Percentiles rank a stretch among this genome's conserved stretches.
phyloP scores from a whole-genome alignment of 2,329 filamentous ascomycete genomes.

The Ophiostoma sp. region DNA sequence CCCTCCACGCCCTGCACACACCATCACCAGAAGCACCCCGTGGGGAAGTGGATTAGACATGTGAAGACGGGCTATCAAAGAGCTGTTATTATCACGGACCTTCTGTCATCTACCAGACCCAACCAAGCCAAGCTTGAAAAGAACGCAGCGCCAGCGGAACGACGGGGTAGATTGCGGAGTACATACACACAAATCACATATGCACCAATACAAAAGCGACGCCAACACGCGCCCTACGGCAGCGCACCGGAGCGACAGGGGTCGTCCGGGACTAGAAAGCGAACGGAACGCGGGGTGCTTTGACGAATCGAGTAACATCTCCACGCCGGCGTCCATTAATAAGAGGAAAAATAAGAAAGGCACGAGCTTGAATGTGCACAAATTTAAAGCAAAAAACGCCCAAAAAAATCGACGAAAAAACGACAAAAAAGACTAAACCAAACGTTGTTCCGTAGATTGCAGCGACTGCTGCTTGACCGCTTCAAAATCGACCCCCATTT shows the following conservation, averaged over 20 bases:
- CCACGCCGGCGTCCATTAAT: not conserved
- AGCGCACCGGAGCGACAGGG: not conserved
- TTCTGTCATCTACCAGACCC: not conserved
- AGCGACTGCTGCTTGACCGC: not conserved
- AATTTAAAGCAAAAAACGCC: not conserved
- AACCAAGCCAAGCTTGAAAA: not conserved
- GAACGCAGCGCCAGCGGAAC: not conserved
- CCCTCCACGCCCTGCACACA: not conserved
- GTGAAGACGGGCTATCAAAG: not conserved
- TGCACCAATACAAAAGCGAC: not conserved
- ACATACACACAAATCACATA: not conserved
- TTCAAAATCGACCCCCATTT: not conserved
- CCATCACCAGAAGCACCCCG: not conserved
- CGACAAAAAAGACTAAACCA: not conserved
- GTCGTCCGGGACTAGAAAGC: not conserved
- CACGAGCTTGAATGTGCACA: not conserved
- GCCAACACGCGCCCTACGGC: not conserved
- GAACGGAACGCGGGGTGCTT: not conserved
- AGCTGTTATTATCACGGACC: not conserved
- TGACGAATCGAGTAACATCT: slow-evolving; percentile 8
- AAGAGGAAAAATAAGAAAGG: not conserved
- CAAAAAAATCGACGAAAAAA: not conserved
- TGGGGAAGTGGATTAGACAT: slow-evolving; percentile 10
- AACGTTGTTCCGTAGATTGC: not conserved
- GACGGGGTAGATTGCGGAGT: not conserved